Evolutionary conservation across 1,139 yeast genomes (phyloP), one percentile per base, ranked within the genome.

Genomic region (Tardiomyces blankii): DNA sequence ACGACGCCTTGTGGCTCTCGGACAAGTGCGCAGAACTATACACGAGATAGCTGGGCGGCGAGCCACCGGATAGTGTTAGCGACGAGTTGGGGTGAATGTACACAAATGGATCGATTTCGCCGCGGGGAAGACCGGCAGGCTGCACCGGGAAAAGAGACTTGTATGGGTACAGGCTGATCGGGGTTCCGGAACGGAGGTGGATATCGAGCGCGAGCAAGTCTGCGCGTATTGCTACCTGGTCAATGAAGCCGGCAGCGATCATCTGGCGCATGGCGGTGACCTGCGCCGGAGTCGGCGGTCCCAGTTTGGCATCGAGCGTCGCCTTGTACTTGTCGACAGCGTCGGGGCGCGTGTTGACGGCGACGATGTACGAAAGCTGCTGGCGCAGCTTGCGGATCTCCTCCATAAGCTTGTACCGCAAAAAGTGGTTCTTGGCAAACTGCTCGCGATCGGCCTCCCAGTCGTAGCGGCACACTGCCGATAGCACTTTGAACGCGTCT

Each of bases 241-340:
- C 98, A 43, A 91, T 72, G 57, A 86, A 93, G 0, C 98, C 98
- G 0, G 96, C 82, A 2, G 96, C 78, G 9, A 91, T 70, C 80
- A 93, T 89, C 63, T 93, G 98, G 59, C 88, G 89, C 53, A 93
- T 67, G 1, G 94, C 83, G 46, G 78, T 74, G 11, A 87, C 61
- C 66, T 93, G 98, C 14, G 66, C 62, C 43, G 76, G 73, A 9
- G 73, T 64, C 0, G 98, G 98, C 9, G 86, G 78, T 0, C 73
- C 76, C 27, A 87, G 67, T 57, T 79, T 82, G n/a, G 49, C 50
- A 52, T 77, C 54, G 8, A 79, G 77, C 19, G 69, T 63, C n/a
- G 68, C 72, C 7, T 67, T 64, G 1, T 61, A 55, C 1, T 72
- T 66, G 2, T 69, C 65, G 0, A 72, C 70, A 0, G 86, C 83